Evolutionary conservation across 2,329 filamentous ascomycete species (phyloP).

Genomic region (Xylariaceae sp.): DNA sequence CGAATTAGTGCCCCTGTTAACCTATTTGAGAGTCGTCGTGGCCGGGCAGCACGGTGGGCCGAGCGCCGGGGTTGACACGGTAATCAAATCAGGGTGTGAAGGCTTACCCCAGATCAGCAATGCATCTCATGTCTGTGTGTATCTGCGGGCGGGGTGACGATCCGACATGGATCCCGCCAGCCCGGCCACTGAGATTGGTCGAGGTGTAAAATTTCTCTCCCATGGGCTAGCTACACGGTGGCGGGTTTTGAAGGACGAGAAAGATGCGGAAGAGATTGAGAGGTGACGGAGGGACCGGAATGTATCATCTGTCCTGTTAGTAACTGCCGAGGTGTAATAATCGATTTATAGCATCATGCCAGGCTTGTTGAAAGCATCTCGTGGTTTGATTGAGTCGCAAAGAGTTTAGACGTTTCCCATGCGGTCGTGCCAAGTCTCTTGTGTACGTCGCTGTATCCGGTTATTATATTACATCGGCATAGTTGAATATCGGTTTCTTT

Average conservation of each 20-base stretch:
- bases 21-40: too few relatives aligned
- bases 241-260: not conserved
- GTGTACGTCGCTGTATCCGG: constrained; percentile 14
- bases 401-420: not conserved
- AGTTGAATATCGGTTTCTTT: constrained; percentile 26
- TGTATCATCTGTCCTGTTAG: too few relatives aligned
- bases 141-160: constrained; percentile 9
- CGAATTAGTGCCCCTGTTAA: too few relatives aligned
- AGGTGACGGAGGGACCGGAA: not conserved
- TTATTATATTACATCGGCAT: constrained; percentile 31
- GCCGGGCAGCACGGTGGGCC: too few relatives aligned
- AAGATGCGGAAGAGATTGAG: not conserved
- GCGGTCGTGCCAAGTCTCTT: constrained; percentile 1
- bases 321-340: not conserved
- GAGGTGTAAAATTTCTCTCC: not conserved
- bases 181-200: constrained; percentile 4
- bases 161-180: constrained; percentile 6
- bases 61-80: too few relatives aligned
- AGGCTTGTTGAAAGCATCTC: too few relatives aligned
- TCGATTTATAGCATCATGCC: too few relatives aligned
- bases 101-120: constrained; percentile 18
- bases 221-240: not conserved
- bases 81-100: constrained; percentile 7
- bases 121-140: constrained; percentile 2
- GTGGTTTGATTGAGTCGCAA: too few relatives aligned